phyloP scores from a whole-genome alignment of 140 eudicot genomes.

The Anethum foeniculum region DNA sequence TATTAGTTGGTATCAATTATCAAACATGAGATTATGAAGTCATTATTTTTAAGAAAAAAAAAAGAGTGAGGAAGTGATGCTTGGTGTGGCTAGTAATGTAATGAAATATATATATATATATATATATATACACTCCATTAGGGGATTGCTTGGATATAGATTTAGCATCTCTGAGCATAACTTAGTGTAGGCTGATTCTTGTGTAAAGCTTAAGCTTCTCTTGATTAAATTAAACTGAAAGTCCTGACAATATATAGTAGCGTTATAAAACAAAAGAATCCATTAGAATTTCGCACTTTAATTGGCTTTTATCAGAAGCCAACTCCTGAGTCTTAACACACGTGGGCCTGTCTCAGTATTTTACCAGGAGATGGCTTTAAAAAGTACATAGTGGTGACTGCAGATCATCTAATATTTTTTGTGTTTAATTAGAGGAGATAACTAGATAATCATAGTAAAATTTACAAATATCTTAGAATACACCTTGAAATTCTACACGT shows the following conservation, averaged over 20 bases:
- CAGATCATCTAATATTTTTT: background rate
- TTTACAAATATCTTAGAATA: background rate
- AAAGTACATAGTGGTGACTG: background rate
- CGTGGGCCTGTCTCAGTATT: background rate
- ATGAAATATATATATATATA: background rate
- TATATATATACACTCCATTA: background rate
- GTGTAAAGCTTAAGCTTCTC: conserved; percentile 1
- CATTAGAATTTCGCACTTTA: background rate
- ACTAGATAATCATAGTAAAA: background rate
- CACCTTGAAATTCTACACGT: background rate
- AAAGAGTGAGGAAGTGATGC: background rate
- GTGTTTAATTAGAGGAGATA: background rate
- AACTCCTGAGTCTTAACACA: background rate
- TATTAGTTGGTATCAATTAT: no score
- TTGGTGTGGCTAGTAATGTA: background rate
- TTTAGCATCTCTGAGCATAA: conserved; percentile 8
- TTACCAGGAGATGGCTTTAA: background rate
- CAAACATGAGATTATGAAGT: no score
- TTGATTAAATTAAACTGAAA: background rate
- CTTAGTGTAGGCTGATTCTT: conserved; percentile 1
- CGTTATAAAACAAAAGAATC: background rate
- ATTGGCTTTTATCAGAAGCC: background rate
- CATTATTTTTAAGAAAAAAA: no score
- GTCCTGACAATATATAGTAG: background rate
- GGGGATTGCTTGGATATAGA: background rate